Percentiles rank a stretch among this genome's conserved stretches.
These are phyloP conservation scores for Aspergillus novofumigatus DNA, from an alignment of 2,329 filamentous ascomycete species.

Conservation along the genomic window DNA sequence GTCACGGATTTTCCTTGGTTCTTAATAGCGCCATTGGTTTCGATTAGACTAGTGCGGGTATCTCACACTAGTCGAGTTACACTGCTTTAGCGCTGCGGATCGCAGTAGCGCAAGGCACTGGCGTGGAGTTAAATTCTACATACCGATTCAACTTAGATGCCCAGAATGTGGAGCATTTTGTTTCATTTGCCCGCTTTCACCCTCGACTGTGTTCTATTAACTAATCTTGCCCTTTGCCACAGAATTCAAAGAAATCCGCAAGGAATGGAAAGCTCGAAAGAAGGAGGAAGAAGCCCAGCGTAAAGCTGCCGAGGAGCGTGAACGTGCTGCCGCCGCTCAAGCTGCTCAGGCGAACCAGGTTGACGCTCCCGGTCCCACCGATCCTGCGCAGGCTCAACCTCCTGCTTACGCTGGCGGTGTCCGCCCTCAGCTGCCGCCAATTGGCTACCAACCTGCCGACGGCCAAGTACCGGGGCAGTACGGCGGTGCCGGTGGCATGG, in stretches of 20 bases:
- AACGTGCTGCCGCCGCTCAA: conserved; percentile 62
- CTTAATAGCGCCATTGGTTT: conserved; percentile 27
- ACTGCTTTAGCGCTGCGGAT: conserved; percentile 48
- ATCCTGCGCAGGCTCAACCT: conserved; percentile 41
- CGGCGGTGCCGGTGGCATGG: conserved; percentile 49
- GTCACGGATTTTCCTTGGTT: background rate
- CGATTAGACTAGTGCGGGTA: conserved; percentile 37
- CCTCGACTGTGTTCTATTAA: background rate
- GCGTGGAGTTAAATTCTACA: conserved; percentile 43
- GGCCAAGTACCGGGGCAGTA: conserved; percentile 59
- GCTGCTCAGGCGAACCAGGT: conserved; percentile 40
- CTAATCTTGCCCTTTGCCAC: conserved; percentile 12
- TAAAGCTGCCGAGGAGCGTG: conserved; percentile 83
- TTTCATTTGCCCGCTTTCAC: conserved; percentile 1
- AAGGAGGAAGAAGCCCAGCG: conserved; percentile 93
- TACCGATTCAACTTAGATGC: conserved; percentile 12
- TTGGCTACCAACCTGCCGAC: conserved; percentile 63
- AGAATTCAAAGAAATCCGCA: conserved; percentile 99
- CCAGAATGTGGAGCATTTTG: conserved; percentile 4
- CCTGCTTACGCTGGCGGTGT: conserved; percentile 47
- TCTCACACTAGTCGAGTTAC: conserved; percentile 44
- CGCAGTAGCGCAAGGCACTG: conserved; percentile 50
- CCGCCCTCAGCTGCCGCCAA: conserved; percentile 67
- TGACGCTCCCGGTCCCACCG: conserved; percentile 48
- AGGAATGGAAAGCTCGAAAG: conserved; percentile 98